Conservation (phyloP, 116 monocot species). For the Dioscorea cayenensis region DNA sequence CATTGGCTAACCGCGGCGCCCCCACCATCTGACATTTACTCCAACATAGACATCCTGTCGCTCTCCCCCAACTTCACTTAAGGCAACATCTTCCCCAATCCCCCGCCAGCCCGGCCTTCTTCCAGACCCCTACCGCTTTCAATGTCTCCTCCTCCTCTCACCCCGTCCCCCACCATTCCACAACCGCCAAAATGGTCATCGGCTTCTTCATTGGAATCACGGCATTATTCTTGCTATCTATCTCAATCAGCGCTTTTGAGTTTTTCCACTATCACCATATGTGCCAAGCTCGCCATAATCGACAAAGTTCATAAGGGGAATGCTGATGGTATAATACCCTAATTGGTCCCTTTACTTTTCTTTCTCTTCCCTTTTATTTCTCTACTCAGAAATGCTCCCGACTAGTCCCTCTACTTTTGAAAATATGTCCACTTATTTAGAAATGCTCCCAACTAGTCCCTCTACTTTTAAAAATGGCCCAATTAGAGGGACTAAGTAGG, state of each 20-base stretch:
- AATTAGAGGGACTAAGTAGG: too few relatives aligned
- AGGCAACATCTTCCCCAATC: slow-evolving; percentile 10
- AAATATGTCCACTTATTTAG: too few relatives aligned
- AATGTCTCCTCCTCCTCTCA: neutral
- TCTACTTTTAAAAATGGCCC: too few relatives aligned
- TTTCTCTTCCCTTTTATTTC: too few relatives aligned
- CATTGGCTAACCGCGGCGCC: too few relatives aligned
- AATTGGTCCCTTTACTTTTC: too few relatives aligned
- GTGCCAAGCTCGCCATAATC: slow-evolving; percentile 5
- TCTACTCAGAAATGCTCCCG: too few relatives aligned
- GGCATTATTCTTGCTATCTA: slow-evolving; percentile 14
- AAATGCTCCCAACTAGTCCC: too few relatives aligned
- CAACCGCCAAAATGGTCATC: slow-evolving; percentile 16
- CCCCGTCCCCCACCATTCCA: neutral
- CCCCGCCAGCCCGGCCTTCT: slow-evolving; percentile 6
- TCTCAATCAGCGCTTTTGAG: slow-evolving; percentile 25
- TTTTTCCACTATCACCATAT: slow-evolving; percentile 38
- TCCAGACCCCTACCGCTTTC: neutral
- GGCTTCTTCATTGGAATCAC: slow-evolving; percentile 24
- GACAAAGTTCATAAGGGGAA: slow-evolving; percentile 26
- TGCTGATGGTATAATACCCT: too few relatives aligned
- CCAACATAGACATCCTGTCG: neutral
- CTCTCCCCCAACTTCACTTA: neutral
- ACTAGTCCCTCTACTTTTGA: too few relatives aligned
- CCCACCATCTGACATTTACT: slow-evolving; percentile 9